These are phyloP conservation scores for Aspergillus kassunensis DNA, from an alignment of 495 filamentous ascomycete genomes.

Conservation along the genomic window DNA sequence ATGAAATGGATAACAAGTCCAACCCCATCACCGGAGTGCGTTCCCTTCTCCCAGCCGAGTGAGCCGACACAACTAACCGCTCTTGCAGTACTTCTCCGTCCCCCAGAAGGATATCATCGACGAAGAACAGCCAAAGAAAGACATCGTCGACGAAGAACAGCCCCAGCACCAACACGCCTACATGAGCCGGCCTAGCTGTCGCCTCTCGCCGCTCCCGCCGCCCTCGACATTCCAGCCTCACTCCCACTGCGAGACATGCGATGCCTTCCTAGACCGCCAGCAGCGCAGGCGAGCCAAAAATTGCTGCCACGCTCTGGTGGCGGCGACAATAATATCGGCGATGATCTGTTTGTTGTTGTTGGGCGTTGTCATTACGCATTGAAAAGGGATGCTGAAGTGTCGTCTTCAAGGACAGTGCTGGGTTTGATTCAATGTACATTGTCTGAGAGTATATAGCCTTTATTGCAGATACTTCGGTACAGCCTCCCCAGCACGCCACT, in stretches of 20 bases:
- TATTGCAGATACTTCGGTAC: conserved; percentile 6
- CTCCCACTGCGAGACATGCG: conserved; percentile 8
- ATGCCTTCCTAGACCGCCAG: conserved; percentile 2
- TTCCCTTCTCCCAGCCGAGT: too few species aligned
- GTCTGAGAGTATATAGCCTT: neutral
- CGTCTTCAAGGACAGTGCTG: too few species aligned
- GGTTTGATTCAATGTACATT: too few species aligned
- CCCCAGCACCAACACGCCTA: neutral
- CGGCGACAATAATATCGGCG: conserved; percentile 3
- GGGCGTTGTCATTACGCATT: neutral
- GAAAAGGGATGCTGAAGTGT: neutral
- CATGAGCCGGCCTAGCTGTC: neutral
- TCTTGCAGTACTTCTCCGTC: neutral
- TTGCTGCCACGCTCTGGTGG: neutral
- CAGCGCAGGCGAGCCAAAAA: neutral
- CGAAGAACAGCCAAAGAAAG: neutral
- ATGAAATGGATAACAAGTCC: neutral
- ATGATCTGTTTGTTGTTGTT: conserved; percentile 1
- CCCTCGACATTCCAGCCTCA: neutral
- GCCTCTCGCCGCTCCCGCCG: neutral
- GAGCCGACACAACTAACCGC: neutral
- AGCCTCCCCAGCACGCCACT: conserved; percentile 7
- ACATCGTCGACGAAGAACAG: neutral
- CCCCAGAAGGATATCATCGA: neutral
- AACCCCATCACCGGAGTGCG: too few species aligned